A percentile compares a stretch with the other conserved stretches of the same genome.
These are phyloP conservation scores for Calonectria multiphialidica DNA, from an alignment of 2,329 filamentous ascomycete species.

Conservation along the genomic window DNA sequence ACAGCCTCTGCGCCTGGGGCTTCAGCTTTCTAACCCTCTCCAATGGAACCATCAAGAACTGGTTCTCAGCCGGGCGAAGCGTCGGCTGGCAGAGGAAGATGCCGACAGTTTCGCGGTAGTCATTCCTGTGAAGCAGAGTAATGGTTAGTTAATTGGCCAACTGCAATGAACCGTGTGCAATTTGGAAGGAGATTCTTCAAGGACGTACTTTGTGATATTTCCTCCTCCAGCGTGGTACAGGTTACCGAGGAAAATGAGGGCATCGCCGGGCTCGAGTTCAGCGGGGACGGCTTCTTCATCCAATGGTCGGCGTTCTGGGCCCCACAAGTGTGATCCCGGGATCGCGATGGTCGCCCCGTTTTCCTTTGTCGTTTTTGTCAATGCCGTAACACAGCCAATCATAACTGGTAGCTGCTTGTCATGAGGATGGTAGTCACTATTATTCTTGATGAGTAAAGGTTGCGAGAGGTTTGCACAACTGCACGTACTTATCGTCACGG, in stretches of 20 bases:
- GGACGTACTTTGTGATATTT: constrained; percentile 46
- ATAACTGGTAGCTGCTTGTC: constrained; percentile 13
- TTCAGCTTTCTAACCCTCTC: constrained; percentile 46
- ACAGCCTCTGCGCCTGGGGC: constrained; percentile 46
- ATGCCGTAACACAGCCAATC: constrained; percentile 17
- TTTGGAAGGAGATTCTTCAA: too few species aligned
- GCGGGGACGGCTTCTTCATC: constrained; percentile 52
- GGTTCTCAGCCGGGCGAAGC: constrained; percentile 50
- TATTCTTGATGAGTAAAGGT: background rate
- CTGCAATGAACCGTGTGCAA: too few species aligned
- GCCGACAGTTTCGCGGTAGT: constrained; percentile 47
- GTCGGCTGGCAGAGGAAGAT: constrained; percentile 51
- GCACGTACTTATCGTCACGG: constrained; percentile 1
- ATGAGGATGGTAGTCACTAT: constrained; percentile 10
- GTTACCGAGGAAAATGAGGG: constrained; percentile 52
- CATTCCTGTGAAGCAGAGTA: constrained; percentile 30
- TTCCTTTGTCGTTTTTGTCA: constrained; percentile 34
- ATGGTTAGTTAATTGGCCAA: background rate
- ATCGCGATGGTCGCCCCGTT: constrained; percentile 56
- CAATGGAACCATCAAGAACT: constrained; percentile 46
- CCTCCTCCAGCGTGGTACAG: constrained; percentile 54
- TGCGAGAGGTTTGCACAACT: too few species aligned
- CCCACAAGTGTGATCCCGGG: constrained; percentile 54
- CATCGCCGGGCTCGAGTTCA: constrained; percentile 53
- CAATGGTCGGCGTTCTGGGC: constrained; percentile 48